Conservation (phyloP, 1,139 yeast genomes). For the Taphrina betulina region DNA sequence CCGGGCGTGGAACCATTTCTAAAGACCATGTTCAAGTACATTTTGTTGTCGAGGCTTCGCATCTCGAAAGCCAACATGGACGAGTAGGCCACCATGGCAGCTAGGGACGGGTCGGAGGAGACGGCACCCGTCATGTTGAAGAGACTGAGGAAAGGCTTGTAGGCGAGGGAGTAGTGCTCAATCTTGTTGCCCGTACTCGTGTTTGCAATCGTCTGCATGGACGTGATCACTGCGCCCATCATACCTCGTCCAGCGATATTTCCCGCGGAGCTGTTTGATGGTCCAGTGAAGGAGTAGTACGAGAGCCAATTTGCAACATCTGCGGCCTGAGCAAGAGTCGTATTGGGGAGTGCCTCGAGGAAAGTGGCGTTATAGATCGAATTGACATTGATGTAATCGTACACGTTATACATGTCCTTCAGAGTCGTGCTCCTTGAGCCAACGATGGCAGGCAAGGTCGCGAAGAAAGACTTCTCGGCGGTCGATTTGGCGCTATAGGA, state of each 20-base stretch:
- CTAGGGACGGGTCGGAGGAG: constrained; percentile 1
- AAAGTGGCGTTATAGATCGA: constrained; percentile 27
- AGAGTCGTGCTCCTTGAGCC: constrained; percentile 18
- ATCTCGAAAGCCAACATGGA: constrained; percentile 25
- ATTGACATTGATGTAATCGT: constrained; percentile 31
- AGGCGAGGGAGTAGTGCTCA: constrained; percentile 28
- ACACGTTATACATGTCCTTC: constrained; percentile 29
- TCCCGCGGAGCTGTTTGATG: constrained; percentile 13
- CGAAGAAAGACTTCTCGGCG: background rate
- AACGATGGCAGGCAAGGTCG: constrained; percentile 6
- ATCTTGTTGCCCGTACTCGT: constrained; percentile 18
- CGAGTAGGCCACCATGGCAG: constrained; percentile 19
- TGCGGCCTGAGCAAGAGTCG: constrained; percentile 14
- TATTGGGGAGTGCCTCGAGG: background rate
- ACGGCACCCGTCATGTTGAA: constrained; percentile 34
- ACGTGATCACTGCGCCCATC: constrained; percentile 22
- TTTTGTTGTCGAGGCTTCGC: constrained; percentile 9
- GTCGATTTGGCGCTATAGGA: constrained; percentile 9
- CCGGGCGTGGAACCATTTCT: constrained; percentile 21
- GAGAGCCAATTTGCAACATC: constrained; percentile 30
- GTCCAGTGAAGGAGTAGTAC: constrained; percentile 26
- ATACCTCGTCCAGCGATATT: constrained; percentile 28
- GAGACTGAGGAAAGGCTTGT: constrained; percentile 29
- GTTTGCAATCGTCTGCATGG: constrained; percentile 28
- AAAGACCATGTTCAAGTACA: constrained; percentile 28